Conservation (phyloP, 352 stramenopile genomes). For the Globisporangium cederbergense region DNA sequence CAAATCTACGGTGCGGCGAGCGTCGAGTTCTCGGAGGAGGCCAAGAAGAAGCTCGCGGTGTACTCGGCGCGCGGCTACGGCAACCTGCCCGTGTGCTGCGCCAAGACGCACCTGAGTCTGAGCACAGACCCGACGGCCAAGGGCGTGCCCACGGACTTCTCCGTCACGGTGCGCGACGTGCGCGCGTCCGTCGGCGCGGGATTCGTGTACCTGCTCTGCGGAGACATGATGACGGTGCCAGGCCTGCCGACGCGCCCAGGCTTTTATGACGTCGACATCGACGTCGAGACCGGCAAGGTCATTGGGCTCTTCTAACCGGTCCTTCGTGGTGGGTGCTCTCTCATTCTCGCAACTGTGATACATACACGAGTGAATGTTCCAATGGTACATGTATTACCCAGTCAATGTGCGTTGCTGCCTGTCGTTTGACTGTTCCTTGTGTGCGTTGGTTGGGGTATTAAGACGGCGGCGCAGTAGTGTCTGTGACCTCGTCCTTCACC, state of each 20-base stretch:
- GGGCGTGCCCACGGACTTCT: conserved; percentile 93
- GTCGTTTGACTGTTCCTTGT: not conserved
- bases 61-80: conserved; percentile 82
- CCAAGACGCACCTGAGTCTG: conserved; percentile 98
- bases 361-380: not conserved
- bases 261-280: conserved; percentile 98
- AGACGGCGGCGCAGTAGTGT: not conserved
- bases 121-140: conserved; percentile 93
- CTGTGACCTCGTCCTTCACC: conserved; percentile 16
- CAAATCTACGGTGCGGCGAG: conserved; percentile 96
- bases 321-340: not conserved
- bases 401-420: not conserved
- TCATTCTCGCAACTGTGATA: not conserved
- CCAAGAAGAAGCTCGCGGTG: conserved; percentile 92
- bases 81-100: conserved; percentile 94
- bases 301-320: conserved; percentile 91
- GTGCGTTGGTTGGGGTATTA: not conserved
- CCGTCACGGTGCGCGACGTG: conserved; percentile 94
- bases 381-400: conserved; percentile 1
- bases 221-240: conserved; percentile 99
- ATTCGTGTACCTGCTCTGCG: conserved; percentile 94
- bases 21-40: conserved; percentile 94
- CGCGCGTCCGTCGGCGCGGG: conserved; percentile 94
- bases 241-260: conserved; percentile 96
- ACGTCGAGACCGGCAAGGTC: conserved; percentile 93